These are phyloP conservation scores for Blastocystis sp. DNA, from an alignment of 352 stramenopile genomes.

Conservation along the genomic window DNA sequence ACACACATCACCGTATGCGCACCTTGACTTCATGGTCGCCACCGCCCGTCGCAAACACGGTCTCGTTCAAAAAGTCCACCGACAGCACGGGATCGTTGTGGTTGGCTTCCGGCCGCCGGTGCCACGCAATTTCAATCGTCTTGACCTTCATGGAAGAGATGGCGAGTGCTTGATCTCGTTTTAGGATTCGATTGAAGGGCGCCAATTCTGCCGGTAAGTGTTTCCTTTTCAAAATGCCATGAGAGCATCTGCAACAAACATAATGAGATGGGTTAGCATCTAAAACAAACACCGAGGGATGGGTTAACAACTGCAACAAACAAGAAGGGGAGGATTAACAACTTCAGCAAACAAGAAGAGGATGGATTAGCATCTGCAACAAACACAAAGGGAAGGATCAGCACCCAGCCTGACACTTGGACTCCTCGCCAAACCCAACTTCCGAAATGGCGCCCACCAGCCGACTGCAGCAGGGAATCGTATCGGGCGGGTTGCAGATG, in stretches of 20 bases:
- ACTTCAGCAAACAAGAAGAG: too few species aligned
- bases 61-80: conserved; percentile 42
- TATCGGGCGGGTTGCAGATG: conserved; percentile 58
- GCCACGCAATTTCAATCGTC: conserved; percentile 59
- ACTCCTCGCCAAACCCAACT: neutral
- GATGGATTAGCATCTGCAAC: too few species aligned
- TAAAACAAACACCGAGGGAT: too few species aligned
- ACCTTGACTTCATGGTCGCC: conserved; percentile 62
- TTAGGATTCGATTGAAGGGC: too few species aligned
- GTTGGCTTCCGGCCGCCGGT: conserved; percentile 49
- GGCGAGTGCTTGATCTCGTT: too few species aligned
- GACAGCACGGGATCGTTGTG: conserved; percentile 64
- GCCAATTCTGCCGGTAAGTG: too few species aligned
- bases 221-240: too few species aligned
- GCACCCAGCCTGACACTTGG: conserved; percentile 23
- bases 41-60: conserved; percentile 50
- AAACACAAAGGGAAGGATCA: neutral
- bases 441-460: conserved; percentile 32
- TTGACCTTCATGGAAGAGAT: conserved; percentile 41
- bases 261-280: too few species aligned
- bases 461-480: conserved; percentile 45
- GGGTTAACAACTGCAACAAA: too few species aligned
- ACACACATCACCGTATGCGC: neutral
- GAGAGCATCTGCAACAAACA: too few species aligned
- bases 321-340: too few species aligned